A percentile compares a stretch with the other conserved stretches of the same genome.
Conservation (phyloP, 1,284 basidiomycete genomes). For the Amylostereum areolatum region DNA sequence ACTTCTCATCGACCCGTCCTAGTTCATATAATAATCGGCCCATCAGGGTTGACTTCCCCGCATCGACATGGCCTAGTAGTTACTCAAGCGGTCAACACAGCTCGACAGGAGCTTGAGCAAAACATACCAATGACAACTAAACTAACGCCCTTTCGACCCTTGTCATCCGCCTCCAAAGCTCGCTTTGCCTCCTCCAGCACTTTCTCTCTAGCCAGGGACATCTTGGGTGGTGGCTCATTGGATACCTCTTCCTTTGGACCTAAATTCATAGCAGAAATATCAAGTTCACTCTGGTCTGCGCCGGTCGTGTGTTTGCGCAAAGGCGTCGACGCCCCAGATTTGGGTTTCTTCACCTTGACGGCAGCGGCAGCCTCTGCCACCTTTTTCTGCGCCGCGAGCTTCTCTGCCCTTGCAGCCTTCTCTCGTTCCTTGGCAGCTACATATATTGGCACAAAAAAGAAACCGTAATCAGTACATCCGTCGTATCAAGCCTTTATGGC, state of each 20-base stretch:
- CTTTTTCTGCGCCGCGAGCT: constrained; percentile 43
- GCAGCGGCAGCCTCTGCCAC: constrained; percentile 23
- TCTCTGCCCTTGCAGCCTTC: constrained; percentile 63
- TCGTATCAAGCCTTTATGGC: constrained; percentile 6
- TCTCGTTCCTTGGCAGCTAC: constrained; percentile 73
- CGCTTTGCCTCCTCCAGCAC: constrained; percentile 77
- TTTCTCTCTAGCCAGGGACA: constrained; percentile 76
- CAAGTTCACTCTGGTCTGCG: constrained; percentile 53
- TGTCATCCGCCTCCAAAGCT: constrained; percentile 45
- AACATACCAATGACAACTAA: constrained; percentile 88
- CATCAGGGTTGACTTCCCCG: constrained; percentile 98
- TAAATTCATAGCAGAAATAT: constrained; percentile 74
- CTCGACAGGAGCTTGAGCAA: constrained; percentile 1
- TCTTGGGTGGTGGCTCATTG: constrained; percentile 57
- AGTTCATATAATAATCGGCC: constrained; percentile 90
- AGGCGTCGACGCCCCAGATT: constrained; percentile 32
- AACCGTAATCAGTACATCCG: constrained; percentile 29
- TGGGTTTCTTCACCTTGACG: constrained; percentile 30
- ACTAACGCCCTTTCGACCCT: constrained; percentile 63
- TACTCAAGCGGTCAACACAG: background rate
- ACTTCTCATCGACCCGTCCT: constrained; percentile 84
- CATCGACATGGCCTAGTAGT: constrained; percentile 87
- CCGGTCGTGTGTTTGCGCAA: constrained; percentile 16
- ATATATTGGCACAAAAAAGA: constrained; percentile 31
- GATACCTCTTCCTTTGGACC: constrained; percentile 35